phyloP scores from a whole-genome alignment of 208 protist species.

The Leishmania tarentolae region DNA sequence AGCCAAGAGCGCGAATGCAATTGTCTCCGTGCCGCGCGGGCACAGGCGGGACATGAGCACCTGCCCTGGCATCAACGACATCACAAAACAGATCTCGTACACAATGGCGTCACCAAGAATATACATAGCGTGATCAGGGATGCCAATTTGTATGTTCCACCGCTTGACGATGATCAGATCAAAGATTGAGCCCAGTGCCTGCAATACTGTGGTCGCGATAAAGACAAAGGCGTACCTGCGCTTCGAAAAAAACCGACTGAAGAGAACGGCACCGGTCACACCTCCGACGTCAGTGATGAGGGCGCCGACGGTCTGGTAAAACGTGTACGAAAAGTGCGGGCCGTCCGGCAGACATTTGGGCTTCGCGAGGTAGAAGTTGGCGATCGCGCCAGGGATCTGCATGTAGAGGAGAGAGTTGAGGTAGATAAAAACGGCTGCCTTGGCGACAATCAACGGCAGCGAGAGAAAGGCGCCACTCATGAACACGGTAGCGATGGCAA shows the following conservation, averaged over 20 bases:
- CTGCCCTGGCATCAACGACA: conserved; percentile 59
- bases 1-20: conserved; percentile 62
- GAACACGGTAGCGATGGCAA: conserved; percentile 28
- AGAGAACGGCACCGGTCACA: conserved; percentile 32
- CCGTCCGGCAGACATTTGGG: conserved; percentile 41
- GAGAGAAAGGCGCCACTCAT: conserved; percentile 33
- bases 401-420: conserved; percentile 52
- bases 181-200: conserved; percentile 42
- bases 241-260: conserved; percentile 42
- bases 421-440: conserved; percentile 53
- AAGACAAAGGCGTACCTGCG: conserved; percentile 46
- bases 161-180: conserved; percentile 60
- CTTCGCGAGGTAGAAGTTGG: conserved; percentile 52
- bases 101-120: conserved; percentile 69
- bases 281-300: conserved; percentile 40
- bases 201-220: conserved; percentile 33
- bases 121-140: conserved; percentile 55
- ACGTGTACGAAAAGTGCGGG: conserved; percentile 60
- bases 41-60: conserved; percentile 60
- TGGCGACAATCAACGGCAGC: conserved; percentile 57
- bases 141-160: conserved; percentile 43
- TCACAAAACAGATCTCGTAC: conserved; percentile 43
- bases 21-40: conserved; percentile 60
- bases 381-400: conserved; percentile 45
- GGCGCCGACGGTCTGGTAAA: conserved; percentile 49